phyloP scores from a whole-genome alignment of 148 eudicot genomes.

The Rhododendron simsii region DNA sequence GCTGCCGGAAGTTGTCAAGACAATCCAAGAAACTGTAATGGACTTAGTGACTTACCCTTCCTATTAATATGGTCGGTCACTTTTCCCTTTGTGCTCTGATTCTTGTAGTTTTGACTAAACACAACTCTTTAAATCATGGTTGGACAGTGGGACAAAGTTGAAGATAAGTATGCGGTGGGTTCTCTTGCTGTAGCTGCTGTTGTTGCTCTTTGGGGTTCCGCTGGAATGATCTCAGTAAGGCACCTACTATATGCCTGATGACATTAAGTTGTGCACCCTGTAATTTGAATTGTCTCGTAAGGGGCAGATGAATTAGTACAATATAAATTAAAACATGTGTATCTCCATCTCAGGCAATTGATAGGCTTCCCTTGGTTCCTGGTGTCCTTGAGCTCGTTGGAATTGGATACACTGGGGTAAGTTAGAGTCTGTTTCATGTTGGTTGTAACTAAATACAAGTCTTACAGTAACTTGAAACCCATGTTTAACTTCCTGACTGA shows the following conservation, averaged over 20 bases:
- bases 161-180: slow-evolving; percentile 91
- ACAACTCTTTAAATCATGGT: not conserved
- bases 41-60: not conserved
- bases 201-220: slow-evolving; percentile 53
- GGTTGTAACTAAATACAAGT: not conserved
- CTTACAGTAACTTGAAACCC: not conserved
- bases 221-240: slow-evolving; percentile 79
- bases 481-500: not conserved
- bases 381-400: slow-evolving; percentile 91
- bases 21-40: slow-evolving; percentile 64
- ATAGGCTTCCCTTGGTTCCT: slow-evolving; percentile 84
- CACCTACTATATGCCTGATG: not conserved
- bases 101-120: not conserved
- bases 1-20: slow-evolving; percentile 57
- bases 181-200: slow-evolving; percentile 68
- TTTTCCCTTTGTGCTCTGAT: not conserved
- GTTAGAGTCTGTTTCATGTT: not conserved
- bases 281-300: not conserved
- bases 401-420: slow-evolving; percentile 95
- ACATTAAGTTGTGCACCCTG: not conserved
- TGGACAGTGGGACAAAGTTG: slow-evolving; percentile 89
- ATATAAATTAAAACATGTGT: not conserved
- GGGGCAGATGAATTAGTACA: not conserved
- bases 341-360: slow-evolving; percentile 66
- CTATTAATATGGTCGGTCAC: not conserved